Evolutionary conservation across 2,329 filamentous ascomycete genomes (phyloP).

Genomic region (Exophiala spinifera): DNA sequence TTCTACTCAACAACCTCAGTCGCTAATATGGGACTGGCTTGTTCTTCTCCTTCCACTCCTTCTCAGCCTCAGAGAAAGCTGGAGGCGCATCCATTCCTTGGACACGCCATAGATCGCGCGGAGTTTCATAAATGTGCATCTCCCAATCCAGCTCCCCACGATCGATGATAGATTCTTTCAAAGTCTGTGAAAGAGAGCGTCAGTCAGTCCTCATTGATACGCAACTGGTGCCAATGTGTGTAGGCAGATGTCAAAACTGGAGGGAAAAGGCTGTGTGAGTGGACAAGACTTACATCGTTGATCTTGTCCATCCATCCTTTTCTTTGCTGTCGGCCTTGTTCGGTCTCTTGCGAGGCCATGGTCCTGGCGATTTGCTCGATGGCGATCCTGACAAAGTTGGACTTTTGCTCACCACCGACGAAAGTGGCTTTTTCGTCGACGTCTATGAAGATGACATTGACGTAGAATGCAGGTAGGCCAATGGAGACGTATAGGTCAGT

Average conservation of each 20-base stretch:
- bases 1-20: slow-evolving; percentile 7
- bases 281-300: slow-evolving; percentile 7
- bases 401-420: slow-evolving; percentile 19
- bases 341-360: slow-evolving; percentile 13
- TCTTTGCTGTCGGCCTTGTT: slow-evolving; percentile 9
- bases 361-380: slow-evolving; percentile 24
- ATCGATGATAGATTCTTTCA: slow-evolving; percentile 14
- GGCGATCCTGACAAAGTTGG: slow-evolving; percentile 24
- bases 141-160: slow-evolving; percentile 19
- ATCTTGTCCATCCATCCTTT: slow-evolving; percentile 19
- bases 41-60: slow-evolving; percentile 15
- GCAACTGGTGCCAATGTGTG: too few relatives aligned
- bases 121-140: slow-evolving; percentile 20
- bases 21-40: slow-evolving; percentile 6
- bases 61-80: slow-evolving; percentile 8
- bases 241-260: background rate
- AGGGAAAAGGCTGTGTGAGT: background rate
- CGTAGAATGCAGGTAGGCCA: slow-evolving; percentile 34
- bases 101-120: slow-evolving; percentile 21
- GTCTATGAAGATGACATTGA: slow-evolving; percentile 31
- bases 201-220: background rate
- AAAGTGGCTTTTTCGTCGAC: slow-evolving; percentile 12
- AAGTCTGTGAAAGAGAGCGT: slow-evolving; percentile 1
- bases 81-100: slow-evolving; percentile 18
- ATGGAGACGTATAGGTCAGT: slow-evolving; percentile 29